Evolutionary conservation across 2,329 filamentous ascomycete genomes (phyloP).

Genomic region (Botrytis tulipae): DNA sequence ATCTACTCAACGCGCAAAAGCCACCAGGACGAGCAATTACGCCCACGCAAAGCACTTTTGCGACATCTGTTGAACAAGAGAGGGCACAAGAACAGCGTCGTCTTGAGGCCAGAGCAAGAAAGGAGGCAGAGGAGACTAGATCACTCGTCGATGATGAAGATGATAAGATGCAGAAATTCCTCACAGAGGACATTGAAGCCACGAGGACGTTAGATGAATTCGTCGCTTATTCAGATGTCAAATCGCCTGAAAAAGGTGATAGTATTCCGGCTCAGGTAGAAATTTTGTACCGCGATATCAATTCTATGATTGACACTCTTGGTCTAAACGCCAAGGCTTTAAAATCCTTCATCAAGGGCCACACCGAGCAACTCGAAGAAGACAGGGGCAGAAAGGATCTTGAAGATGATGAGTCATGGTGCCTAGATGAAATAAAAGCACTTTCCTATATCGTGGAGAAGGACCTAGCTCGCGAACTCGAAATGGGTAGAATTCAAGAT

Average conservation of each 20-base stretch:
- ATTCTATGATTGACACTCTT: conserved; percentile 91
- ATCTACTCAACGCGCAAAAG: conserved; percentile 50
- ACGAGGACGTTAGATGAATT: conserved; percentile 65
- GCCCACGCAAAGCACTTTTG: conserved; percentile 39
- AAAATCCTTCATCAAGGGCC: conserved; percentile 62
- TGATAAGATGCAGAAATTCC: conserved; percentile 61
- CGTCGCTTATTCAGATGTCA: conserved; percentile 58
- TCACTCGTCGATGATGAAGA: conserved; percentile 67
- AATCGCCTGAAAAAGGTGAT: conserved; percentile 46
- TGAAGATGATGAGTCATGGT: conserved; percentile 66
- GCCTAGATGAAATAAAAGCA: conserved; percentile 71
- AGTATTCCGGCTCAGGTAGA: conserved; percentile 63
- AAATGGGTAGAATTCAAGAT: conserved; percentile 65
- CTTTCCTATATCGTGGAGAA: conserved; percentile 63
- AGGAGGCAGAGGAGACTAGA: conserved; percentile 56
- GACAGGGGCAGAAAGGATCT: conserved; percentile 66
- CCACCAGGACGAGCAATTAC: conserved; percentile 50
- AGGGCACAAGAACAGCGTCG: conserved; percentile 35
- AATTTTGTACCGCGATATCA: conserved; percentile 74
- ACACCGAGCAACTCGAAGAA: conserved; percentile 55
- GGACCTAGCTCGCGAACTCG: conserved; percentile 62
- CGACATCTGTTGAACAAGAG: conserved; percentile 31
- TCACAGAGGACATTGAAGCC: conserved; percentile 60
- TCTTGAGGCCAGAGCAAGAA: conserved; percentile 47
- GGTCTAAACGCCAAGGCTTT: conserved; percentile 75